phyloP scores from a whole-genome alignment of 192 early-diverging fungal genomes.

The Thamnidium elegans region DNA sequence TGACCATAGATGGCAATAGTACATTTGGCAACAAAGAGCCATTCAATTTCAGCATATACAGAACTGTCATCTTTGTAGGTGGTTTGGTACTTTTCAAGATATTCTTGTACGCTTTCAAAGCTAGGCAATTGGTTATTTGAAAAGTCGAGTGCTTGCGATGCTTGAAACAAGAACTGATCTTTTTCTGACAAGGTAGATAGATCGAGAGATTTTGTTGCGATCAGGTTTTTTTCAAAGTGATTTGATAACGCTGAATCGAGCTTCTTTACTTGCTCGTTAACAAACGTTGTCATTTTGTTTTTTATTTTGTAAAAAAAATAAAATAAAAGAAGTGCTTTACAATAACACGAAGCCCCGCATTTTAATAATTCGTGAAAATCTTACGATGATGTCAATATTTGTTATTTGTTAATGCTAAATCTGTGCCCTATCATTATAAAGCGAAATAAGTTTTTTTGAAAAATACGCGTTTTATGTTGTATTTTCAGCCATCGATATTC shows the following conservation, averaged over 20 bases:
- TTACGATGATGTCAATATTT: too few relatives aligned
- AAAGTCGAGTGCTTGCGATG: conserved; percentile 7
- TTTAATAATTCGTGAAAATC: too few relatives aligned
- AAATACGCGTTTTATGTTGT: too few relatives aligned
- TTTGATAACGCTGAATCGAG: conserved; percentile 2
- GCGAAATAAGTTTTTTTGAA: too few relatives aligned
- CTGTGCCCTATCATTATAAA: too few relatives aligned
- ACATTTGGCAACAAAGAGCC: conserved; percentile 52
- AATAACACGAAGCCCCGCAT: too few relatives aligned
- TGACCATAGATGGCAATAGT: conserved; percentile 55
- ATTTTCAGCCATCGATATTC: too few relatives aligned
- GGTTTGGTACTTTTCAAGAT: not conserved
- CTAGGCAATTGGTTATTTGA: not conserved
- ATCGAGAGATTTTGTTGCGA: not conserved
- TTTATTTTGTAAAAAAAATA: not conserved
- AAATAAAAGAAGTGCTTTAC: not conserved
- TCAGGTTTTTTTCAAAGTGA: conserved; percentile 3
- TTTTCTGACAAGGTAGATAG: too few relatives aligned
- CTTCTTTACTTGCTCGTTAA: conserved; percentile 3
- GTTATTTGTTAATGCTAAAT: too few relatives aligned
- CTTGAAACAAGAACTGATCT: not conserved
- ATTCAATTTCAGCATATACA: conserved; percentile 29
- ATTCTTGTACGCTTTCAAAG: conserved; percentile 9
- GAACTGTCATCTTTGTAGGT: not conserved
- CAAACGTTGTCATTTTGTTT: conserved; percentile 3